Base-by-base conservation (phyloP, 2,329 filamentous ascomycete genomes). In the Arthrinium phaeospermum region DNA sequence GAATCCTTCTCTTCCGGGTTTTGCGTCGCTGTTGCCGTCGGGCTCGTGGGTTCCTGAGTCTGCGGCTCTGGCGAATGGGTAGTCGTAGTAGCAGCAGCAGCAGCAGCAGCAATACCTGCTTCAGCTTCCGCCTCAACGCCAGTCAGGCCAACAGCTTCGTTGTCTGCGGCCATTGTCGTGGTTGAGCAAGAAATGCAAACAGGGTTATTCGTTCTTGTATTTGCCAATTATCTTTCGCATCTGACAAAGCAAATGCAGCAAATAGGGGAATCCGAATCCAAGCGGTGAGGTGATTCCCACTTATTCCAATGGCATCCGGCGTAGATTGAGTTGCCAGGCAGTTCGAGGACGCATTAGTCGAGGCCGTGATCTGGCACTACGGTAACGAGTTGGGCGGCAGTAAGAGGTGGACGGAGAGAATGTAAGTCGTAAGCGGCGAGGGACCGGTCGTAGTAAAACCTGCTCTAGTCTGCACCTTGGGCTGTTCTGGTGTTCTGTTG, bases 391-490 rank as follows among this genome's bases (percentile, higher is more conserved):
- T 41, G 34, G 57, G 57, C 57, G 57, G 57, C 57, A 22, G 12
- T 14, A 37, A 22, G 19, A n/a, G 8, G 57, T 64, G 22, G 70
- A 71, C 69, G 67, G 46, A 19, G 67, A 16, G 27, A 69, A 70
- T 74, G 72, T 73, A 73, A 67, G 74, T 73, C 75, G 72, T 73
- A 74, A 74, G 73, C 75, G 75, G 75, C 74, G 69, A 76, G 47
- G 70, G 71, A 69, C 47, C 57, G 57, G 67, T 46, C 67, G 67
- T 46, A 30, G 44, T 22, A 16, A 49, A 69, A 69, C 24, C 67
- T 69, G 45, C 45, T 69, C 67, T 69, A 69, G 67, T 49, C 37
- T 49, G 67, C 67, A 69, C 19, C 46, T 34, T 49, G 67, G 57
- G 34, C 12, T 61, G 13, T 53, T 53, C 51, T 27, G 37, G 37